These are phyloP conservation scores for Thalassiosira exigua DNA, from an alignment of 352 stramenopile species.

Conservation along the genomic window DNA sequence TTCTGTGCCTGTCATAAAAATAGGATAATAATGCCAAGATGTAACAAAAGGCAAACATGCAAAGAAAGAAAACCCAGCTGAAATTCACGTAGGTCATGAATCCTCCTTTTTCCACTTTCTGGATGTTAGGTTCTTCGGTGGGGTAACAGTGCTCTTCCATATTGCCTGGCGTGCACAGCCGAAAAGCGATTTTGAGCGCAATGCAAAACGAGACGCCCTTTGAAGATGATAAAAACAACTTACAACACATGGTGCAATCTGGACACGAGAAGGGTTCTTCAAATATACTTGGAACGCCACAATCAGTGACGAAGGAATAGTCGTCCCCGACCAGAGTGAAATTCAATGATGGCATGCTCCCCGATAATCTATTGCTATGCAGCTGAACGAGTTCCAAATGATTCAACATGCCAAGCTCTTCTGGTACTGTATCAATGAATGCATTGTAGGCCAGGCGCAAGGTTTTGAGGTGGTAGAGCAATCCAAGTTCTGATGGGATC, in stretches of 20 bases:
- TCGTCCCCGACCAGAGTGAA: background rate
- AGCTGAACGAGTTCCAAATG: slow-evolving; percentile 35
- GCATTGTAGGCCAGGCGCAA: slow-evolving; percentile 32
- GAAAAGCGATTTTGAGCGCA: background rate
- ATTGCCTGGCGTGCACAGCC: too few species aligned
- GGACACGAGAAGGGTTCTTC: background rate
- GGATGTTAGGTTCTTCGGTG: background rate
- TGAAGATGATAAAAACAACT: slow-evolving; percentile 4
- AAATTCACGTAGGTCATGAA: background rate
- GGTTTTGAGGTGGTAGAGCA: slow-evolving; percentile 11
- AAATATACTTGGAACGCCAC: background rate
- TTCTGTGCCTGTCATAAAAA: too few species aligned
- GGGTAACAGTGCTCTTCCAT: background rate
- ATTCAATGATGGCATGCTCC: slow-evolving; percentile 6
- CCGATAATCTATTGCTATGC: slow-evolving; percentile 34
- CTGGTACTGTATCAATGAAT: slow-evolving; percentile 33
- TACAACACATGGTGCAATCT: slow-evolving; percentile 16
- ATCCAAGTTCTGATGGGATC: slow-evolving; percentile 16
- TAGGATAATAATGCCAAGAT: too few species aligned
- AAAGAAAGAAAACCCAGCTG: slow-evolving; percentile 8
- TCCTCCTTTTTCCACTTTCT: background rate
- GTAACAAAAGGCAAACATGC: background rate
- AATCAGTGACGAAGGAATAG: slow-evolving; percentile 9
- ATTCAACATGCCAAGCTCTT: background rate
- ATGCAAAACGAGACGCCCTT: background rate